Evolutionary conservation across 208 protist genomes (phyloP).

Genomic region (Leptomonas pyrrhocoris): DNA sequence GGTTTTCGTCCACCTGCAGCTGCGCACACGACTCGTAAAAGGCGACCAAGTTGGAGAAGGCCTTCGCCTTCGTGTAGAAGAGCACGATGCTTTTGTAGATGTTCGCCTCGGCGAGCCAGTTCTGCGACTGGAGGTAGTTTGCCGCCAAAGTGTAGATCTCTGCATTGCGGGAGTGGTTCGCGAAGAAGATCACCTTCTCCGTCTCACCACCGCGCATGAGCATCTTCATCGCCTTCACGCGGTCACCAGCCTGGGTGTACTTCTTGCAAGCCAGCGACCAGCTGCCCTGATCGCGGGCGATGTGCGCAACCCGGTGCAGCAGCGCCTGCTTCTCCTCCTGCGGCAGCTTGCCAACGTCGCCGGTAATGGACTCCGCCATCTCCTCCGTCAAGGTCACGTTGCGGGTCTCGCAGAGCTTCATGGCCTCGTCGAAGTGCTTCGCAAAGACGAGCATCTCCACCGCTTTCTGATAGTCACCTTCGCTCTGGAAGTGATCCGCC

Average conservation of each 20-base stretch:
- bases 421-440: slow-evolving; percentile 84
- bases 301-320: slow-evolving; percentile 73
- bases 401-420: slow-evolving; percentile 81
- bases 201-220: slow-evolving; percentile 96
- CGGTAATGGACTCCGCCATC: slow-evolving; percentile 92
- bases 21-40: slow-evolving; percentile 95
- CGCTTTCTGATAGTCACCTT: slow-evolving; percentile 87
- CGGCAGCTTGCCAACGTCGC: slow-evolving; percentile 51
- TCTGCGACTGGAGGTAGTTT: slow-evolving; percentile 96
- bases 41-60: slow-evolving; percentile 82
- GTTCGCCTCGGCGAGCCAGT: slow-evolving; percentile 92
- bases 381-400: slow-evolving; percentile 90
- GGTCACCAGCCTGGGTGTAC: slow-evolving; percentile 95
- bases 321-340: slow-evolving; percentile 60
- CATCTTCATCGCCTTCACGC: slow-evolving; percentile 96
- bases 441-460: slow-evolving; percentile 94
- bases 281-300: slow-evolving; percentile 90
- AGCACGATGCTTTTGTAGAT: slow-evolving; percentile 96
- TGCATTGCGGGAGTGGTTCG: slow-evolving; percentile 92
- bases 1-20: slow-evolving; percentile 96
- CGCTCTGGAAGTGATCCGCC: slow-evolving; percentile 91
- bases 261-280: slow-evolving; percentile 94
- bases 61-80: slow-evolving; percentile 97
- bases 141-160: slow-evolving; percentile 96
- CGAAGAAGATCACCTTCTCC: slow-evolving; percentile 97